Conservation (phyloP, 768 basidiomycete genomes). For the Rhizopogon vinicolor region DNA sequence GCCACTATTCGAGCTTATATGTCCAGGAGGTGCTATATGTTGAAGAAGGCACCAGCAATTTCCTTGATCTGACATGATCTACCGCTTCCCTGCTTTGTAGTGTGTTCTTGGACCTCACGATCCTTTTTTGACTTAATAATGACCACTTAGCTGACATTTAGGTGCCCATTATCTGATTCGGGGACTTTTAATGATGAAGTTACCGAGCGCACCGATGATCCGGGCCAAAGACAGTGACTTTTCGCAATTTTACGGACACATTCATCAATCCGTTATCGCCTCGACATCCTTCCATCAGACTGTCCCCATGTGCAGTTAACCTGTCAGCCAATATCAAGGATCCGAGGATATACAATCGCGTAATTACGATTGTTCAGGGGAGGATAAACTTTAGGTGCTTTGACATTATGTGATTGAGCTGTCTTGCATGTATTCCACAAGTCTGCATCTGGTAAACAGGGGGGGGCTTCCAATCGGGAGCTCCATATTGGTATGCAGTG, state of each 20-base stretch:
- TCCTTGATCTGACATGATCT: too few species aligned
- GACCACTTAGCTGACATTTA: not conserved
- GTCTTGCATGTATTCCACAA: not conserved
- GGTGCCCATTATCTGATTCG: too few species aligned
- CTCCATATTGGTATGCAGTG: not conserved
- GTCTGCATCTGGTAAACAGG: not conserved
- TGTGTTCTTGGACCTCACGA: too few species aligned
- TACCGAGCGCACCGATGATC: not conserved
- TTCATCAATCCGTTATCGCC: not conserved
- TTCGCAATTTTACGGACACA: not conserved
- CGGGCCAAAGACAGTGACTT: not conserved
- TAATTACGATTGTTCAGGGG: not conserved
- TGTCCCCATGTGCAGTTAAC: too few species aligned
- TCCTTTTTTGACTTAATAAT: too few species aligned
- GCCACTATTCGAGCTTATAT: too few species aligned
- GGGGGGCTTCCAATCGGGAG: not conserved
- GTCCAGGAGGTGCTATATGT: too few species aligned
- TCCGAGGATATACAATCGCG: not conserved
- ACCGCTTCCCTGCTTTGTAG: too few species aligned
- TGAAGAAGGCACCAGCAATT: too few species aligned
- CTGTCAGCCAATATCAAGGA: not conserved
- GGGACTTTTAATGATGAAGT: not conserved
- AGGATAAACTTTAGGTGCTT: not conserved
- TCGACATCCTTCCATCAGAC: not conserved
- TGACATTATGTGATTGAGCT: not conserved